phyloP scores from a whole-genome alignment of 441 rosid species.

The Viola pubescens region DNA sequence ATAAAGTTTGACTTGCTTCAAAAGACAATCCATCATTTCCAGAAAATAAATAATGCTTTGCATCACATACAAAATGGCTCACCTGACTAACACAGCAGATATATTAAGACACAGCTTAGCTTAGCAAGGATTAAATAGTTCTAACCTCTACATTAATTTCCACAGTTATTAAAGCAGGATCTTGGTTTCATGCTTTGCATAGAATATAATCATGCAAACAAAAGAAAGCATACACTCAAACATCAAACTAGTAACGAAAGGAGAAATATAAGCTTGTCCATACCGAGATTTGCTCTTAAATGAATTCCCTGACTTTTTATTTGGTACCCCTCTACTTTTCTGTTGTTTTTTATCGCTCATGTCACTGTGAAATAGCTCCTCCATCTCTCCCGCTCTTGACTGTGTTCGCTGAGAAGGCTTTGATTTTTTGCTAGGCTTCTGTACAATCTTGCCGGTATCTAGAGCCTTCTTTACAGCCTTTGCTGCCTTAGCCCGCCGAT shows the following conservation, averaged over 20 bases:
- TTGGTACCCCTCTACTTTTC: conserved; percentile 33
- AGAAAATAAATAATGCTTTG: too few species aligned
- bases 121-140: too few species aligned
- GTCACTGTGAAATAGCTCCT: conserved; percentile 74
- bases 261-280: conserved; percentile 3
- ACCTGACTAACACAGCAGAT: too few species aligned
- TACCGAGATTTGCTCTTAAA: conserved; percentile 97
- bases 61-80: too few species aligned
- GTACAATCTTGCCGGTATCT: conserved; percentile 60
- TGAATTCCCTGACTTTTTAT: conserved; percentile 62
- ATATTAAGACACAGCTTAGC: too few species aligned
- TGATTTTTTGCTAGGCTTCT: conserved; percentile 39
- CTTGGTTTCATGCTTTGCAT: too few species aligned
- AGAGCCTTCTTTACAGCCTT: conserved; percentile 73
- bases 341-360: conserved; percentile 73
- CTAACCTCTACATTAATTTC: too few species aligned
- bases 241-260: neutral
- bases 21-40: too few species aligned
- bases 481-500: conserved; percentile 82
- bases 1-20: too few species aligned
- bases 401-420: conserved; percentile 45
- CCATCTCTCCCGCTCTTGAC: conserved; percentile 73
- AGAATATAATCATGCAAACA: neutral
- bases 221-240: neutral
- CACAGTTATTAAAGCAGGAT: too few species aligned